A percentile compares a stretch with the other conserved stretches of the same genome.
These are phyloP conservation scores for Suhomyces maxii DNA, from an alignment of 1,139 yeast genomes.

Conservation along the genomic window DNA sequence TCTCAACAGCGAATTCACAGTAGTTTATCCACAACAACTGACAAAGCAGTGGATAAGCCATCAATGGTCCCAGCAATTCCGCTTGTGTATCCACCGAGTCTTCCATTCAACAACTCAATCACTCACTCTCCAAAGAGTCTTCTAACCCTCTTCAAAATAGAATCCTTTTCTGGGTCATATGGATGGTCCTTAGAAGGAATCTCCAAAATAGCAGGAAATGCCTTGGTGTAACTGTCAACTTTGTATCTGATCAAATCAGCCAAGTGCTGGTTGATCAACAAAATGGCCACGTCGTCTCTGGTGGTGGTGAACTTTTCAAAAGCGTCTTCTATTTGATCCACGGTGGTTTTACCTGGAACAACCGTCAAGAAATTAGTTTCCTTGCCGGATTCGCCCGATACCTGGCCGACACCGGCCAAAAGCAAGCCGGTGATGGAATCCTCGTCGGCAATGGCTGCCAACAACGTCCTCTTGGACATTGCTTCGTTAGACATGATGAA, in stretches of 20 bases:
- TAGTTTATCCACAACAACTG: too few species aligned
- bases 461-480: constrained; percentile 67
- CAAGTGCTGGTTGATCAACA: constrained; percentile 89
- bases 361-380: constrained; percentile 82
- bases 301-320: constrained; percentile 73
- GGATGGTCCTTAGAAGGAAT: constrained; percentile 99
- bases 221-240: constrained; percentile 82
- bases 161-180: constrained; percentile 96
- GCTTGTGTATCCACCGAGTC: too few species aligned
- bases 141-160: constrained; percentile 90
- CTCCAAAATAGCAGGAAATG: constrained; percentile 95
- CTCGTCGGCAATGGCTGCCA: constrained; percentile 96
- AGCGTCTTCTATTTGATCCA: constrained; percentile 71
- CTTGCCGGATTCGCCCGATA: constrained; percentile 59
- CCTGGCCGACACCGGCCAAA: constrained; percentile 94
- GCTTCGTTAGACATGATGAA: constrained; percentile 26
- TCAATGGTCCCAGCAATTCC: too few species aligned
- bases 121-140: constrained; percentile 85
- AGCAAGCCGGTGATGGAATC: constrained; percentile 95
- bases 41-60: too few species aligned
- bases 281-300: constrained; percentile 89
- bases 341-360: constrained; percentile 74
- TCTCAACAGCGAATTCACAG: too few species aligned
- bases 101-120: not conserved
- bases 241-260: constrained; percentile 86